Percentiles rank a stretch among this genome's conserved stretches.
These are phyloP conservation scores for Coleophoma cylindrospora DNA, from an alignment of 2,329 filamentous ascomycete species.

Conservation along the genomic window DNA sequence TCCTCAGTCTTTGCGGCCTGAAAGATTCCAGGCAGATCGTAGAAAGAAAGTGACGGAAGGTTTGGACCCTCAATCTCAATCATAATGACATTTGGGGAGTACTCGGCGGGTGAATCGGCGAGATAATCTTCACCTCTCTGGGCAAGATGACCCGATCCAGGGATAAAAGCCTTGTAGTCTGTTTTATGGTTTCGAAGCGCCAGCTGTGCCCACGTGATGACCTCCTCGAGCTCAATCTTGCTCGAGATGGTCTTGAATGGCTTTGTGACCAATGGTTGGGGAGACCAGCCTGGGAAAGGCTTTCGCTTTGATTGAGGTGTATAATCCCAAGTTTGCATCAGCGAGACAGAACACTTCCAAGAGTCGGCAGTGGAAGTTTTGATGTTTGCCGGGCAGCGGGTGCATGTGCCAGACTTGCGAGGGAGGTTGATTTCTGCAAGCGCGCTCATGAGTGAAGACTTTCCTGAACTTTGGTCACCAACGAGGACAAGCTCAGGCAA, in stretches of 20 bases:
- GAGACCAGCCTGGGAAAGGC: constrained; percentile 62
- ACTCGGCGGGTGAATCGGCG: constrained; percentile 49
- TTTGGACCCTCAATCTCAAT: constrained; percentile 69
- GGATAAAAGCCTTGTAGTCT: constrained; percentile 39
- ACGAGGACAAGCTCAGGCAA: constrained; percentile 79
- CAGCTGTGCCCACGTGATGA: constrained; percentile 70
- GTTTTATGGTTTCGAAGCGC: constrained; percentile 67
- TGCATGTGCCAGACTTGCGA: constrained; percentile 68
- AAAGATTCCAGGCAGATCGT: constrained; percentile 81
- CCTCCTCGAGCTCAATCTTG: constrained; percentile 58
- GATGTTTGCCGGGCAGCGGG: constrained; percentile 76
- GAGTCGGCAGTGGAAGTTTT: constrained; percentile 49
- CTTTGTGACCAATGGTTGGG: constrained; percentile 33
- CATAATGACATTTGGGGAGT: constrained; percentile 77
- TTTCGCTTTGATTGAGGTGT: constrained; percentile 6
- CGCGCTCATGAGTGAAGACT: constrained; percentile 62
- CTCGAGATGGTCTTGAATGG: constrained; percentile 62
- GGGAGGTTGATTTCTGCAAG: constrained; percentile 69
- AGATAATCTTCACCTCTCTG: constrained; percentile 24
- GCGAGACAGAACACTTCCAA: constrained; percentile 65
- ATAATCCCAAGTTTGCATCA: constrained; percentile 56
- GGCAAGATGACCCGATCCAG: constrained; percentile 30
- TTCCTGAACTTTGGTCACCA: constrained; percentile 81
- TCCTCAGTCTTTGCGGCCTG: constrained; percentile 61
- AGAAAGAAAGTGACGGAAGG: constrained; percentile 73